phyloP scores from a whole-genome alignment of 805 yeast species.

The Wickerhamomyces alni region DNA sequence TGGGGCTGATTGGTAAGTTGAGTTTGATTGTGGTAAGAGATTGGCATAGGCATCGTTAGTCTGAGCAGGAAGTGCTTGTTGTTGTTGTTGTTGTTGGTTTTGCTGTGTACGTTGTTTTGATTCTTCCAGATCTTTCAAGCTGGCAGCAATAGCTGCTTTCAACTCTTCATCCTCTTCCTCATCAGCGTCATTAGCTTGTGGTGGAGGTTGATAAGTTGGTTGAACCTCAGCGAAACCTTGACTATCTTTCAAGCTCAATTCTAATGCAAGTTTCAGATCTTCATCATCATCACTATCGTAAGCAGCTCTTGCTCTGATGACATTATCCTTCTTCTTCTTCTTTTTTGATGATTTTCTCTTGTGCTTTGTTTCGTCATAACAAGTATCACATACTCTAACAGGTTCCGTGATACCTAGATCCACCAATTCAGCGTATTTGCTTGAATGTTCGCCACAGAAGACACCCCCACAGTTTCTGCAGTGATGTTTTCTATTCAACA shows the following conservation, averaged over 20 bases:
- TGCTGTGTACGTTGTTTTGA: slow-evolving; percentile 19
- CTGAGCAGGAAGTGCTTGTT: slow-evolving; percentile 1
- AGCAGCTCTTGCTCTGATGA: slow-evolving; percentile 19
- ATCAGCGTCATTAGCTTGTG: slow-evolving; percentile 5
- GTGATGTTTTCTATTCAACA: slow-evolving; percentile 89
- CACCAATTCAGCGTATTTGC: slow-evolving; percentile 63
- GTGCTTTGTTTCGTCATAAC: slow-evolving; percentile 54
- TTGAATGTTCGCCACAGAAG: slow-evolving; percentile 80
- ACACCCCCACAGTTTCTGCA: slow-evolving; percentile 98
- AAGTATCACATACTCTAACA: slow-evolving; percentile 91
- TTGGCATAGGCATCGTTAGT: slow-evolving; percentile 10
- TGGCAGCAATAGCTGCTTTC: slow-evolving; percentile 92
- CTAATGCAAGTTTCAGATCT: slow-evolving; percentile 72
- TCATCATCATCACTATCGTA: slow-evolving; percentile 58
- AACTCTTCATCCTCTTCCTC: slow-evolving; percentile 82
- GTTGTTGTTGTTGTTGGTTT: slow-evolving; percentile 5
- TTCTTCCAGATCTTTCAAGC: slow-evolving; percentile 64
- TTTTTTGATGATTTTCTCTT: slow-evolving; percentile 28
- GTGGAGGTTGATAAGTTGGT: slow-evolving; percentile 8
- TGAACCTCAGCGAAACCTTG: slow-evolving; percentile 23
- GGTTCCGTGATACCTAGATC: slow-evolving; percentile 82
- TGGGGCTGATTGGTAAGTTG: slow-evolving; percentile 5
- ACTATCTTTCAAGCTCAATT: slow-evolving; percentile 62
- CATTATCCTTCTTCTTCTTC: slow-evolving; percentile 22
- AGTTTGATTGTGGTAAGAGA: slow-evolving; percentile 10